Evolutionary conservation across 1,139 yeast genomes (phyloP), one percentile per base, ranked within the genome.

Genomic region (Kurtzmaniella quercitrusa): DNA sequence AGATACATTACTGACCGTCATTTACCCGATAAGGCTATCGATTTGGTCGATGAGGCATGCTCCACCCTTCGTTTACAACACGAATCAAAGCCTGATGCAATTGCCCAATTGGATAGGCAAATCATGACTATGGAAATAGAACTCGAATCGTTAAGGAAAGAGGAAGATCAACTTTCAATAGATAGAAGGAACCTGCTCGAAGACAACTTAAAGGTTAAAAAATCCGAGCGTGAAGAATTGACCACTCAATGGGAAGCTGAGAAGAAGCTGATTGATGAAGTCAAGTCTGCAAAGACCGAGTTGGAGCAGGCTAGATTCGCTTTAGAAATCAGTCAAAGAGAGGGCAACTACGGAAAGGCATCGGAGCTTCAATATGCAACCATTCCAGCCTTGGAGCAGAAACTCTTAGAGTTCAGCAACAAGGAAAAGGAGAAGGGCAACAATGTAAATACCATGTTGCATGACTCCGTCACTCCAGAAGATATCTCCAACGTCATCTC

Each of bases 51-150:
- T 65, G 98, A 93, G 60, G 98, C 98, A 0, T 90, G 98, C 65
- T 93, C 97, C 1, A 95, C 96, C 0, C 72, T 93, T 49, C 73
- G 98, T 51, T 71, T 93, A 48, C 98, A 93, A 63, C 98, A 93
- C 60, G 98, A 93, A 66, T 88, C 96, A 2, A 90, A 90, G 61
- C 98, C 98, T 0, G 98, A 93, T 58, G 89, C 93, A 3, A 87
- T 93, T 44, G 93, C 91, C 54, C 87, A 83, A 41, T 74, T 93
- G 46, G 98, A 93, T 60, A 81, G 98, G 48, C 77, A 82, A 34
- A 84, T 91, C 41, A 89, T 93, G 94, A 93, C 96, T 2, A 85
- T 93, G 49, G 93, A 91, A 63, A 93, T 93, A 53, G 98, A 93
- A 63, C 73, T 93, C 48, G 98, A 91, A 63, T 89, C 97, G 0